Evolutionary conservation across 371 early-diverging fungal genomes (phyloP), one percentile per base, ranked within the genome.

Genomic region (Blakeslea trispora): DNA sequence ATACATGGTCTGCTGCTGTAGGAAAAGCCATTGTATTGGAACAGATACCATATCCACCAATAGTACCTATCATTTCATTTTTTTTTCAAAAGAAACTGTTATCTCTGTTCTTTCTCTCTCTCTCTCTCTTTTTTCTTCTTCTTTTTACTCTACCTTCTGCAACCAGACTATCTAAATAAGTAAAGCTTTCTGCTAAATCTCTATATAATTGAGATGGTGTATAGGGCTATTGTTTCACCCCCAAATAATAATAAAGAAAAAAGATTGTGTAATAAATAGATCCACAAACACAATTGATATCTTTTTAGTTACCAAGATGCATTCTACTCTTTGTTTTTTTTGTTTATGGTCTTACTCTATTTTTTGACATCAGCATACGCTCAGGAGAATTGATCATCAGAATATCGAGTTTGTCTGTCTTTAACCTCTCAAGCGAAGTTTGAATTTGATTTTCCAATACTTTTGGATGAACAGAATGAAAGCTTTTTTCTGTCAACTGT

Each of bases 341-440:
- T 14, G 19, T 5, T 45, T 39, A 11, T 28, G 53, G 11, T 5
- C 59, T 57, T 47, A 81, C 82, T 52, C 64, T 64, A 19, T 75
- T 72, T 11, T 76, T 79, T 1, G 82, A 83, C 53, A 78, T 74
- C 37, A 89, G 23, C 84, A 92, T 78, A 14, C 92, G 73, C 61
- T 92, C 92, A 5, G 92, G 92, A 46, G 84, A 83, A 70, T 92
- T 92, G 50, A 92, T 64, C 87, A 92, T 83, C 52, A 87, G 88
- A 17, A 86, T 70, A 68, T 92, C 92, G 39, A 90, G 46, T 34
- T 71, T 75, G 21, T 85, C 66, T 11, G 88, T 69, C 17, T 79
- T 62, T 40, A 90, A 65, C 19, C 90, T 71, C 7, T 74, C 63
- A n/a, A 92, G 68, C 0, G 89, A 88, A 13, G 55, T 58, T 0